Evolutionary conservation across 495 filamentous ascomycete genomes (phyloP).

Genomic region (Articulospora tetracladia): DNA sequence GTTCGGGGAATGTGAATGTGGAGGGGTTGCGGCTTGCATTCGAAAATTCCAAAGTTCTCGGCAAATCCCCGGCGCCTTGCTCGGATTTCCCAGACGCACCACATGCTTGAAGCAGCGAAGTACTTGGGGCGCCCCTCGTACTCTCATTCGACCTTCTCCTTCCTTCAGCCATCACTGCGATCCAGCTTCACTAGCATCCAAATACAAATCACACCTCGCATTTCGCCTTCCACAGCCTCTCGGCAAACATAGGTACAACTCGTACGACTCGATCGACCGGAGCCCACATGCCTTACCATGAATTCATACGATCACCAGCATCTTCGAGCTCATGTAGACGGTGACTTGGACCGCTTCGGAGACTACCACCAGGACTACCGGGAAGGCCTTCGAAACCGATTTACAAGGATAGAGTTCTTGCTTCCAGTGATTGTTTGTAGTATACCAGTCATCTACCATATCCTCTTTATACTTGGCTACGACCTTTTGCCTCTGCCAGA

Average conservation of each 20-base stretch:
- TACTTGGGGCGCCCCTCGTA: no score
- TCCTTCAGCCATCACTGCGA: neutral
- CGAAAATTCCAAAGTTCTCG: neutral
- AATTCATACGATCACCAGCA: constrained; percentile 10
- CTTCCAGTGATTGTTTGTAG: constrained; percentile 36
- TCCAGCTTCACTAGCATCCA: neutral
- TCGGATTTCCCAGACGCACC: neutral
- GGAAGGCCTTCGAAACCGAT: constrained; percentile 7
- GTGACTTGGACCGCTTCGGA: constrained; percentile 16
- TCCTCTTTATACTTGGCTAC: constrained; percentile 31
- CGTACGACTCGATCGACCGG: neutral
- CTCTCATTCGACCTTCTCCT: neutral
- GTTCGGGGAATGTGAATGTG: neutral
- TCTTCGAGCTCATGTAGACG: constrained; percentile 19
- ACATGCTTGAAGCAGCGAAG: constrained; percentile 3
- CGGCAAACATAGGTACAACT: no score
- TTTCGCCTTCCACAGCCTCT: neutral
- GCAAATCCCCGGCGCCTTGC: constrained; percentile 3
- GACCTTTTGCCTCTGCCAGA: constrained; percentile 31
- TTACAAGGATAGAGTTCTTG: constrained; percentile 21
- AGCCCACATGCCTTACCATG: constrained; percentile 27
- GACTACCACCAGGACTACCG: constrained; percentile 28
- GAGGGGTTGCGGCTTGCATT: neutral
- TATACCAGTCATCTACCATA: constrained; percentile 39
- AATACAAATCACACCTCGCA: no score